Conservation (phyloP, 805 yeast genomes). For the Wickerhamiella parazyma region DNA sequence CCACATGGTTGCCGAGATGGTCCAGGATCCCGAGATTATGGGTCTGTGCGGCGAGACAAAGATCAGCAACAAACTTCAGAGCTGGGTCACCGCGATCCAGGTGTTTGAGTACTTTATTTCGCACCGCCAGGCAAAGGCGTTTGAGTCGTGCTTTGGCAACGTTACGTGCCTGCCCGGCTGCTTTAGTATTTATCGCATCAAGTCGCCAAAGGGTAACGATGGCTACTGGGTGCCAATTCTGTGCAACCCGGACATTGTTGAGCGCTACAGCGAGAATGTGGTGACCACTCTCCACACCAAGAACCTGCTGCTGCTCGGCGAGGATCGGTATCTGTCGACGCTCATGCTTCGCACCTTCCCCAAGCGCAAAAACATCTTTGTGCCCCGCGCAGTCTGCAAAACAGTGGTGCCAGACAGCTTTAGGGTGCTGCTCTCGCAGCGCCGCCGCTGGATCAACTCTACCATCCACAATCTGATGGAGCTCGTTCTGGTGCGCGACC, state of each 20-base stretch:
- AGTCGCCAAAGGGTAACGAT: slow-evolving; percentile 67
- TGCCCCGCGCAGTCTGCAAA: slow-evolving; percentile 84
- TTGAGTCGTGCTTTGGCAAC: slow-evolving; percentile 88
- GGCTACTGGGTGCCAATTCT: slow-evolving; percentile 88
- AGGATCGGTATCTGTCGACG: slow-evolving; percentile 74
- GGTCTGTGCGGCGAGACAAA: slow-evolving; percentile 93
- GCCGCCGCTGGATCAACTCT: slow-evolving; percentile 95
- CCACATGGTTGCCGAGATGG: slow-evolving; percentile 84
- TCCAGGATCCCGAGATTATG: slow-evolving; percentile 73
- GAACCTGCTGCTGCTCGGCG: slow-evolving; percentile 75
- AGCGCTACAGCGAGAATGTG: slow-evolving; percentile 76
- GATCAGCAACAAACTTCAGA: slow-evolving; percentile 64
- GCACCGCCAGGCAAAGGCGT: slow-evolving; percentile 88
- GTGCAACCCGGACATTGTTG: slow-evolving; percentile 88
- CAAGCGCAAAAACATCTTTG: slow-evolving; percentile 70
- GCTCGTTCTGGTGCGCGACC: slow-evolving; percentile 64
- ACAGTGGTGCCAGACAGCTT: slow-evolving; percentile 81
- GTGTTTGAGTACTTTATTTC: slow-evolving; percentile 88
- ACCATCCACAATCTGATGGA: slow-evolving; percentile 89
- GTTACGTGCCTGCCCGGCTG: slow-evolving; percentile 95
- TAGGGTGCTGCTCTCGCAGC: slow-evolving; percentile 68
- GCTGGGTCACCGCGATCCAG: slow-evolving; percentile 89
- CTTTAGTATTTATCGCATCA: slow-evolving; percentile 82
- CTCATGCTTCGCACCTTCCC: slow-evolving; percentile 84
- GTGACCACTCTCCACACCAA: slow-evolving; percentile 74